Evolutionary conservation across 495 filamentous ascomycete species (phyloP), one percentile per base, ranked within the genome.

Genomic region (Penicillium arizonense): DNA sequence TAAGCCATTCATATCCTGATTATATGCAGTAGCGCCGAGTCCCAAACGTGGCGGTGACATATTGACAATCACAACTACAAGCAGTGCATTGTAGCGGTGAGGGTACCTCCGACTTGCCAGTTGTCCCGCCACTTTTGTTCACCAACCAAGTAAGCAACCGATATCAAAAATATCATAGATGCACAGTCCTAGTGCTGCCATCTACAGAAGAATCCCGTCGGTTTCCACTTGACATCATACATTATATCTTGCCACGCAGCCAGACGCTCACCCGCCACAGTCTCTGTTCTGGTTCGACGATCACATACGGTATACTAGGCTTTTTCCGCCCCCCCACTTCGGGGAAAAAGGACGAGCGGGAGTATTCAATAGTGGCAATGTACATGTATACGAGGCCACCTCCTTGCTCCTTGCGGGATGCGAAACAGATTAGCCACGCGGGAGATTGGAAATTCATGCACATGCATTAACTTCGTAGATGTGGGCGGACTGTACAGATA

Each of bases 1-100:
- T n/a, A 21, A 37, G 32, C 13, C 44, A 11, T 30, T 30, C 28
- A 13, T 21, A 9, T 16, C 34, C 18, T 41, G 57, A 59, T 59
- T 41, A 53, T 59, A 32, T 67, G 57, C 63, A 64, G 52, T 66
- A 66, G 61, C 47, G 61, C 20, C 33, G 35, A 30, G 23, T 32
- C 34, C 57, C 46, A 50, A 64, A 64, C 61, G 55, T 66, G 61
- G 63, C 63, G 63, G 63, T 67, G 58, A 62, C 57, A 57, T 61
- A 33, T 55, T 55, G 52, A 52, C 56, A 30, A 62, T 62, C 52
- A 36, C 21, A 16, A 39, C 23, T 2, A 40, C 21, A 24, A 23
- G 8, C 21, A 14, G 24, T 12, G 28, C 18, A 50, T 57, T 56
- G 61, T 67, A 64, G 63, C 63, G 63, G 63, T 67, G 63, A 64